phyloP scores from a whole-genome alignment of 306 rosid genomes.

The Echinosophora koreensis region DNA sequence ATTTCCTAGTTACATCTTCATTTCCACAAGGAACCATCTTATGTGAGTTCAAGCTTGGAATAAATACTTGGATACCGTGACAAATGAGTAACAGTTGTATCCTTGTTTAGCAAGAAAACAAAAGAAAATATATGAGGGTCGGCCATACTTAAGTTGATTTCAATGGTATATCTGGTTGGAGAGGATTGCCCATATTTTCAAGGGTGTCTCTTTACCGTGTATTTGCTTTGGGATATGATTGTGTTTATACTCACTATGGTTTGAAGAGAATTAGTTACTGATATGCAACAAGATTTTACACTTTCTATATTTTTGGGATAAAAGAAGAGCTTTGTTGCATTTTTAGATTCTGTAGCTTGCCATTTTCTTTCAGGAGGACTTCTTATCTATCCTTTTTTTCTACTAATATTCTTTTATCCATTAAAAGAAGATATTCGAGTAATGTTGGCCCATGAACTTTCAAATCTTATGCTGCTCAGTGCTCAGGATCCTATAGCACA shows the following conservation, averaged over 20 bases:
- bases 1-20: too few relatives aligned
- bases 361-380: background rate
- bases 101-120: too few relatives aligned
- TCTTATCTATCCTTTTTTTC: constrained; percentile 12
- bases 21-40: too few relatives aligned
- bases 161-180: background rate
- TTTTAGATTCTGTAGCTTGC: background rate
- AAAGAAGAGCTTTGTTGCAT: background rate
- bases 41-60: too few relatives aligned
- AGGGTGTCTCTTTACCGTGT: background rate
- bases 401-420: background rate
- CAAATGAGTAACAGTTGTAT: too few relatives aligned
- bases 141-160: background rate
- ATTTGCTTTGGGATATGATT: background rate
- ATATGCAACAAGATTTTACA: background rate
- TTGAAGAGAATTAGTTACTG: background rate
- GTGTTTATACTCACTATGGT: background rate
- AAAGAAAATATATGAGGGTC: too few relatives aligned
- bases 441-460: background rate
- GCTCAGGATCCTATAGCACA: background rate
- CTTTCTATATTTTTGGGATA: too few relatives aligned
- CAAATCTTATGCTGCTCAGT: constrained; percentile 4
- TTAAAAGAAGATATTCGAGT: background rate
- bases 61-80: too few relatives aligned
- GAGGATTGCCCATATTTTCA: background rate